Percentiles rank a stretch among this genome's conserved stretches.
Evolutionary conservation across 23 red algal species (phyloP).

Genomic region (Gracilariopsis chorda): DNA sequence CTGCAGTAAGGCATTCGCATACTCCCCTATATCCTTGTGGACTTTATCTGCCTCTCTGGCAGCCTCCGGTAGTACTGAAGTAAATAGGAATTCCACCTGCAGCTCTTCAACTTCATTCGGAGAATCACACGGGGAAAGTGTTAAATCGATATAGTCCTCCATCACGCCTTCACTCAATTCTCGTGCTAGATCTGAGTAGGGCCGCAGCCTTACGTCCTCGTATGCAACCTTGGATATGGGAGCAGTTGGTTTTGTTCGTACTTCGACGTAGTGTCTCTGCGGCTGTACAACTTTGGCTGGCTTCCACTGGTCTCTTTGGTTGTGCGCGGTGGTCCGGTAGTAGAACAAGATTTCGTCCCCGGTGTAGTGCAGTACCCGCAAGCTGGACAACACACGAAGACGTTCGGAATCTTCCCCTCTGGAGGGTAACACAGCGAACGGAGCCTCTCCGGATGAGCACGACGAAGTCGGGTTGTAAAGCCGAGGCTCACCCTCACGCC

Average conservation of each 20-base stretch:
- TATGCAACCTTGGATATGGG: background rate
- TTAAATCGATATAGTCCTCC: constrained; percentile 1
- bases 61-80: too few relatives aligned
- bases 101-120: background rate
- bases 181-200: background rate
- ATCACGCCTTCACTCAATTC: background rate
- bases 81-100: too few relatives aligned
- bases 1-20: background rate
- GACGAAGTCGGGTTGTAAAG: too few relatives aligned
- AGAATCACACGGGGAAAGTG: background rate
- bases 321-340: background rate
- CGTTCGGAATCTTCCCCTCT: too few relatives aligned
- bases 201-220: background rate
- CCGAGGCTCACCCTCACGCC: too few relatives aligned
- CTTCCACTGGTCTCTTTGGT: background rate
- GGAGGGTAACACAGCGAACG: too few relatives aligned
- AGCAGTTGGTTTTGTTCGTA: background rate
- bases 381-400: too few relatives aligned
- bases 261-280: background rate
- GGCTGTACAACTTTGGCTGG: too few relatives aligned
- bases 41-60: too few relatives aligned
- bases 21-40: background rate
- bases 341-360: constrained; percentile 6
- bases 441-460: too few relatives aligned
- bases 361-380: too few relatives aligned